Percentiles rank a stretch among this genome's conserved stretches.
Evolutionary conservation across 345 rosid genomes (phyloP).

Genomic region (Aethionema arabicum): DNA sequence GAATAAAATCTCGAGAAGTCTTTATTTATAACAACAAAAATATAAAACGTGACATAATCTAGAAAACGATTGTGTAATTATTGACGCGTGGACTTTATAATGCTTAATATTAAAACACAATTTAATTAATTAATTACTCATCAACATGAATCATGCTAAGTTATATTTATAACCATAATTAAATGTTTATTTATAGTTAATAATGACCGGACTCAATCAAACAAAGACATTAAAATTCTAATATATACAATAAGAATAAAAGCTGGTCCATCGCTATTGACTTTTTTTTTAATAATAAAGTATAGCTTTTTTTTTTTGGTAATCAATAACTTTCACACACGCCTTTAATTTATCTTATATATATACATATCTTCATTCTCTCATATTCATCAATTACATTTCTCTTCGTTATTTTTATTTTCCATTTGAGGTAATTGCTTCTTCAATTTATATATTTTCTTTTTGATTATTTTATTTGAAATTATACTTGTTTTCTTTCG

Average conservation of each 20-base stretch:
- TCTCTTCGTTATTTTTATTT: slow-evolving; percentile 13
- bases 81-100: slow-evolving; percentile 32
- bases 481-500: neutral
- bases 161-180: neutral
- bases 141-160: slow-evolving; percentile 9
- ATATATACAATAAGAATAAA: neutral
- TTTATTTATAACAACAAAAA: slow-evolving; percentile 1
- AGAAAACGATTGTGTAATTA: slow-evolving; percentile 11
- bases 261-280: slow-evolving; percentile 2
- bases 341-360: slow-evolving; percentile 20
- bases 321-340: too few relatives aligned
- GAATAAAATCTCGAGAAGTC: slow-evolving; percentile 18
- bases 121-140: slow-evolving; percentile 2
- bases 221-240: neutral
- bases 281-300: slow-evolving; percentile 3
- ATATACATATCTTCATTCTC: slow-evolving; percentile 24
- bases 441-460: neutral
- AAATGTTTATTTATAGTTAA: neutral
- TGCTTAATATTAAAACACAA: neutral
- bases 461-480: neutral
- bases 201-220: neutral
- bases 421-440: slow-evolving; percentile 13
- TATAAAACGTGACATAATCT: slow-evolving; percentile 24
- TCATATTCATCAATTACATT: slow-evolving; percentile 25
- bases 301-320: too few relatives aligned